Percentiles rank a stretch among this genome's conserved stretches.
Evolutionary conservation across 345 rosid genomes (phyloP).

Genomic region (Lepidium africanum): DNA sequence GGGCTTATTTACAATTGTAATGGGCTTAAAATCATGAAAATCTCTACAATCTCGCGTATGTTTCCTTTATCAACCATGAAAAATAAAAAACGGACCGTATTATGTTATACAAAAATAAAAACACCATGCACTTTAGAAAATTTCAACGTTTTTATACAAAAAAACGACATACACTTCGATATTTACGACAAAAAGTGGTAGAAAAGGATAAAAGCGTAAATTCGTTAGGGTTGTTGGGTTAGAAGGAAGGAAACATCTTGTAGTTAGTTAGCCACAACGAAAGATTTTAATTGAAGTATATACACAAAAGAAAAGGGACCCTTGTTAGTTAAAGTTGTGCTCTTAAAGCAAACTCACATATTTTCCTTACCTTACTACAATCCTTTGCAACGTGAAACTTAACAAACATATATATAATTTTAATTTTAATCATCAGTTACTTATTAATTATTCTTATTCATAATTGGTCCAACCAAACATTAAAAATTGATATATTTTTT

Average conservation of each 20-base stretch:
- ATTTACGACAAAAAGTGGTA: neutral
- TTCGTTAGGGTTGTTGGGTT: slow-evolving; percentile 35
- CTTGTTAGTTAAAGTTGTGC: slow-evolving; percentile 65
- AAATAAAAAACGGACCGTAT: too few species aligned
- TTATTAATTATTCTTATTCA: slow-evolving; percentile 7
- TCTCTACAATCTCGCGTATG: neutral
- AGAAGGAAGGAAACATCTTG: slow-evolving; percentile 22
- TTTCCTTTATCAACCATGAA: neutral
- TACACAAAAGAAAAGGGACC: slow-evolving; percentile 30
- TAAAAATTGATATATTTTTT: neutral
- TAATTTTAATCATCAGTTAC: neutral
- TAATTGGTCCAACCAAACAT: slow-evolving; percentile 22
- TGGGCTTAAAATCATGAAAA: slow-evolving; percentile 5
- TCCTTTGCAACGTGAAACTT: slow-evolving; percentile 6
- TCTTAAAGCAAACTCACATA: slow-evolving; percentile 37
- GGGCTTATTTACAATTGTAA: neutral
- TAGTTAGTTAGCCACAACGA: slow-evolving; percentile 25
- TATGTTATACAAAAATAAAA: too few species aligned
- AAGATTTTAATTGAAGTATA: slow-evolving; percentile 31
- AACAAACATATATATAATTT: neutral
- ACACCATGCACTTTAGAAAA: too few species aligned
- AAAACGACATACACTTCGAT: too few species aligned
- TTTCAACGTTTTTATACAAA: too few species aligned
- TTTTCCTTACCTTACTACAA: slow-evolving; percentile 20
- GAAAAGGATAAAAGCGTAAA: neutral